phyloP scores from a whole-genome alignment of 1,284 basidiomycete species.

The Sporisorium exsertum region DNA sequence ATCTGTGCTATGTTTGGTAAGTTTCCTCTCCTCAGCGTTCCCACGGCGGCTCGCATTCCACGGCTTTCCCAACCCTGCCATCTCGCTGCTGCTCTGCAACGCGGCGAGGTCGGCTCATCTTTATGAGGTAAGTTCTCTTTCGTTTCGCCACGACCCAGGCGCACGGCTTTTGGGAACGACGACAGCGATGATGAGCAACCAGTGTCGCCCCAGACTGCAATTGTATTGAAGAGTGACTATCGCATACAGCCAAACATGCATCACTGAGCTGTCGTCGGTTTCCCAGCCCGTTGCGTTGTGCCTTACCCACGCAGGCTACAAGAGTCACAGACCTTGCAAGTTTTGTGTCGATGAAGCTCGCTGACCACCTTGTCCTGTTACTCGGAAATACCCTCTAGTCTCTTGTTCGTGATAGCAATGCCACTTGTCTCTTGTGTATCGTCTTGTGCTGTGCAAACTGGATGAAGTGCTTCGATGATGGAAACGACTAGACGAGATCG shows the following conservation, averaged over 20 bases:
- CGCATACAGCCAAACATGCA: conserved; percentile 59
- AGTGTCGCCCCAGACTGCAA: conserved; percentile 62
- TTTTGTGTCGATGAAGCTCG: background rate
- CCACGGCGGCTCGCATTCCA: background rate
- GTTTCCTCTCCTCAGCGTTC: background rate
- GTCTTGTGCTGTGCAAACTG: background rate
- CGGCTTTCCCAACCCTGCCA: background rate
- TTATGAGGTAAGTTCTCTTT: conserved; percentile 17
- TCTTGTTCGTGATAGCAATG: background rate
- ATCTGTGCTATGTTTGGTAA: conserved; percentile 11
- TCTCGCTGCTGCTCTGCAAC: conserved; percentile 5
- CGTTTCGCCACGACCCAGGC: background rate
- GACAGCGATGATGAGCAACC: conserved; percentile 53
- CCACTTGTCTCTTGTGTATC: background rate
- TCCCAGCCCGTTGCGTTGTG: conserved; percentile 1
- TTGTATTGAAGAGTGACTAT: conserved; percentile 55
- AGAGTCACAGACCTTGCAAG: background rate
- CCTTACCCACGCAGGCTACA: background rate
- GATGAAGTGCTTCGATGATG: background rate
- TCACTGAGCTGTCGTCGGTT: conserved; percentile 54
- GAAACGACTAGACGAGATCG: background rate
- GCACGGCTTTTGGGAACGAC: conserved; percentile 6
- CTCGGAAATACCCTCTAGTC: background rate
- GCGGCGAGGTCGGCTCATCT: conserved; percentile 12
- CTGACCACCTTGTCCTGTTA: background rate